Evolutionary conservation across 2,329 filamentous ascomycete genomes (phyloP).

Genomic region (Pleoardoris graminearum): DNA sequence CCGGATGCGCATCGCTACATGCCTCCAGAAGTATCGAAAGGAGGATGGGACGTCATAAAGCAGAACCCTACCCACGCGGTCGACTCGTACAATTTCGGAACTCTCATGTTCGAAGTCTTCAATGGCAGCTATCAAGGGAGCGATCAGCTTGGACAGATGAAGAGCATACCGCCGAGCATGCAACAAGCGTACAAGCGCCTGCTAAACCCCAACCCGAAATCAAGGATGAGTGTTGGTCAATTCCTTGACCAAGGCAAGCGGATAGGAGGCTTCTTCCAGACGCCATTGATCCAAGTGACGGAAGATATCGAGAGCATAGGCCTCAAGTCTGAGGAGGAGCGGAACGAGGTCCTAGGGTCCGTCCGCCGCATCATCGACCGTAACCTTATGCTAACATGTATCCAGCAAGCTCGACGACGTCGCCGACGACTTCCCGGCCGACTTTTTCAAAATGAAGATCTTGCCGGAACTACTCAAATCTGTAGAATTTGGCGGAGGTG

Average conservation of each 20-base stretch:
- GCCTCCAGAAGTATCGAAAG: constrained; percentile 81
- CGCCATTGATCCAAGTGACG: constrained; percentile 85
- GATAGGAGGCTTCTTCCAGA: constrained; percentile 86
- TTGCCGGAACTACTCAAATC: constrained; percentile 95
- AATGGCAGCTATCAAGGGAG: constrained; percentile 77
- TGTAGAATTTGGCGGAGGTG: constrained; percentile 96
- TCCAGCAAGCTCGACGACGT: constrained; percentile 75
- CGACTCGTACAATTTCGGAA: constrained; percentile 85
- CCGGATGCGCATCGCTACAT: constrained; percentile 84
- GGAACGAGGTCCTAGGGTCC: constrained; percentile 78
- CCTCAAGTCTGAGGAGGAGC: constrained; percentile 80
- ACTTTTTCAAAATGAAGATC: constrained; percentile 97
- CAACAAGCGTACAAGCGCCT: constrained; percentile 89
- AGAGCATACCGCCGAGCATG: constrained; percentile 84
- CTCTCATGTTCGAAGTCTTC: constrained; percentile 86
- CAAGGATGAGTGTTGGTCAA: constrained; percentile 77
- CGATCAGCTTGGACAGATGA: constrained; percentile 83
- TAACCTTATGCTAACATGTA: constrained; percentile 13
- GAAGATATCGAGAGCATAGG: constrained; percentile 92
- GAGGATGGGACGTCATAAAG: constrained; percentile 91
- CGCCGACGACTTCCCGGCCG: constrained; percentile 92
- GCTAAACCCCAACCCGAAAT: constrained; percentile 85
- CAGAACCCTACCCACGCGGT: constrained; percentile 77
- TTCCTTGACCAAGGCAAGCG: constrained; percentile 90
- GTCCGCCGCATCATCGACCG: constrained; percentile 1